Evolutionary conservation across 1,284 basidiomycete genomes (phyloP), one percentile per base, ranked within the genome.

Genomic region (Puccinia coronata): DNA sequence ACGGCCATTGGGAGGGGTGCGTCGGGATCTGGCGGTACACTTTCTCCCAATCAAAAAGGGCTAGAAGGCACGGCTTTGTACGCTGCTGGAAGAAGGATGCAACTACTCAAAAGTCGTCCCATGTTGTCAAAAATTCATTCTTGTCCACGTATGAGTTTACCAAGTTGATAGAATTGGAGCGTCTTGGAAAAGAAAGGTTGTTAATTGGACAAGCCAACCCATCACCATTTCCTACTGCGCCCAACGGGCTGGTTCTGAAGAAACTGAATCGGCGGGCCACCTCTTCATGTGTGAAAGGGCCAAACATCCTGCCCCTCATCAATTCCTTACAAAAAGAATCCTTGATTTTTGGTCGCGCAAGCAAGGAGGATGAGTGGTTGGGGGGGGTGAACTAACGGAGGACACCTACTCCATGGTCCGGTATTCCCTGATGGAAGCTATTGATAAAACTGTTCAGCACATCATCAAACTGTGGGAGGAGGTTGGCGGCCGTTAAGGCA

Each of bases 1-100:
- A 47, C 8, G 1, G 1, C 67, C 67, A 70, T 47, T 70, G 25
- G 0, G 18, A 6, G 5, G 20, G 4, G 25, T 6, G 14, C 47
- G 39, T 70, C n/a, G 67, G 67, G 0, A 70, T 70, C 23, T 43
- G 67, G 0, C 36, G 3, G 31, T 70, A 70, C 0, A 41, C 36
- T 36, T 70, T 70, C 12, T 70, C 67, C 67, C 67, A 70, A 23
- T 70, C 67, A 49, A 70, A 70, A 6, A 70, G 16, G 0, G 43
- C 67, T 2, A 70, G 43, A 8, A 43, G 6, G 43, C 43, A 43
- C 8, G 43, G 31, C 47, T 28, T 5, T 0, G 39, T 43, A 8
- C 43, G 0, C 31, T 47, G 0, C 2, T 34, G 25, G 12, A 47
- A 41, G 41, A 47, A 70, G 8, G 6, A 20, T 20, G 41, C 36